phyloP scores from a whole-genome alignment of 106 monocot genomes.

The Narthecium ossifragum region DNA sequence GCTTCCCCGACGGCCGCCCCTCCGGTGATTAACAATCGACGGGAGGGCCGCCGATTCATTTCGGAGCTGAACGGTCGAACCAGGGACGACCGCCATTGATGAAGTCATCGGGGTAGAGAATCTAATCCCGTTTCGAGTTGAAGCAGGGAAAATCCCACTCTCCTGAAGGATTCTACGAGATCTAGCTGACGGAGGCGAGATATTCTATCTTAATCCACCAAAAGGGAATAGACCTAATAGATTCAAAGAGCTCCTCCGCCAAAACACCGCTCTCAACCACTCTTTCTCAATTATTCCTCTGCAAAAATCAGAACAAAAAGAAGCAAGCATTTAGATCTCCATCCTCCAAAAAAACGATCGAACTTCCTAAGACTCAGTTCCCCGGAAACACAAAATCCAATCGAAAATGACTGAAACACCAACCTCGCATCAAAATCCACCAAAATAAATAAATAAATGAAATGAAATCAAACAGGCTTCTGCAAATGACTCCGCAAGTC shows the following conservation, averaged over 20 bases:
- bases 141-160: background rate
- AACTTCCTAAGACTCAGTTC: background rate
- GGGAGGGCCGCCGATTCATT: constrained; percentile 23
- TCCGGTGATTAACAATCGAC: constrained; percentile 10
- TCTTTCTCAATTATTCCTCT: too few relatives aligned
- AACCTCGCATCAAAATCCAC: background rate
- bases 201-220: background rate
- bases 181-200: background rate
- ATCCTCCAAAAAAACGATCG: background rate
- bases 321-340: too few relatives aligned
- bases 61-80: constrained; percentile 37
- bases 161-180: too few relatives aligned
- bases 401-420: background rate
- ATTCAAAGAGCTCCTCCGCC: background rate
- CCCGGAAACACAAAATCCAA: background rate
- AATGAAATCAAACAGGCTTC: background rate
- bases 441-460: background rate
- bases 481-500: too few relatives aligned
- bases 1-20: constrained; percentile 9
- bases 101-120: background rate
- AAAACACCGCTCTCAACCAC: background rate
- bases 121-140: background rate
- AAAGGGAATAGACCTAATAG: background rate
- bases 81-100: constrained; percentile 50
- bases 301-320: too few relatives aligned